Base-by-base conservation (phyloP, 179 eudicot genomes). In the Beta lomatogona region DNA sequence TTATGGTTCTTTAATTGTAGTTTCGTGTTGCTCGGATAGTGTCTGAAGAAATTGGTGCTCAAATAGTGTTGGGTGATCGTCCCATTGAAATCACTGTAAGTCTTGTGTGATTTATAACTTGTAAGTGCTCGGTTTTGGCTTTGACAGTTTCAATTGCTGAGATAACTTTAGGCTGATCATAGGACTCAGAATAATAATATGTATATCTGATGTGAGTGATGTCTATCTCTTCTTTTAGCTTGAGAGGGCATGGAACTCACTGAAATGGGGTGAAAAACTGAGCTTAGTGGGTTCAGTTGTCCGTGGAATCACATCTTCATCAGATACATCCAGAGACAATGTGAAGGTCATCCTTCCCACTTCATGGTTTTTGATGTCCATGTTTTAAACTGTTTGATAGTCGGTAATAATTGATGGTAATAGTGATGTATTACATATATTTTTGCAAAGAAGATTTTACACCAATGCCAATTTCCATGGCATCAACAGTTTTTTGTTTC, bases 71-170 rank as follows among this genome's bases (percentile, higher is more conserved):
- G 85, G 99, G 99, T 22, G 99, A 95, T 88, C 91, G 99, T 31
- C 99, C 98, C 11, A 91, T 95, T 48, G 98, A 95, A 77, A 95
- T 95, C 59, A 95, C 99, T 18, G 98, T 94, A 77, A 80, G 98
- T 83, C 76, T 25, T 36, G 18, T 45, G 13, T 6, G 45, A 19
- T 10, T 54, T 52, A 13, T 52, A 10, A 44, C 67, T 28, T n/a
- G n/a, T 2, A 60, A 13, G 7, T 14, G 66, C 13, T 1, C 18
- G 18, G 3, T 59, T 10, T 22, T 63, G 67, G 67, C 14, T n/a
- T n/a, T 21, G 3, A 63, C 36, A 13, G 9, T 9, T 58, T 36
- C 15, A 54, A 75, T 14, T 54, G 45, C 28, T 55, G 25, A 59
- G 46, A 21, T 44, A 60, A 9, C 9, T 28, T 9, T 9, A 55